phyloP scores from a whole-genome alignment of 1,284 basidiomycete species.

The Butyriboletus appendiculatus region DNA sequence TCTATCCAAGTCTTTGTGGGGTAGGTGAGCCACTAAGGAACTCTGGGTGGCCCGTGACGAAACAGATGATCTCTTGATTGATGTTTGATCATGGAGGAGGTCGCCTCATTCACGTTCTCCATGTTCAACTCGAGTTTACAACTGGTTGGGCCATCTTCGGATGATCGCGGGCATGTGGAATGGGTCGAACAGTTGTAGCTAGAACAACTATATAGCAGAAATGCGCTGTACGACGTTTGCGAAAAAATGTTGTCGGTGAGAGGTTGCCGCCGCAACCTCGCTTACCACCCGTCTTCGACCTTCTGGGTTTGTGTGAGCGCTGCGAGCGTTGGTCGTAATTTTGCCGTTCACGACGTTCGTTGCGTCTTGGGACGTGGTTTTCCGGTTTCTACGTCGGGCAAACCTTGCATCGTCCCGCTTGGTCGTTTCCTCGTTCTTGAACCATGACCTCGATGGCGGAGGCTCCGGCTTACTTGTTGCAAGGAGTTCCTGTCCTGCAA shows the following conservation, averaged over 20 bases:
- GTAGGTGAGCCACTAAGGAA: constrained; percentile 2
- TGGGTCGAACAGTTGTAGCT: constrained; percentile 17
- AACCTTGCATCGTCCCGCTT: constrained; percentile 13
- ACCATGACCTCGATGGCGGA: constrained; percentile 67
- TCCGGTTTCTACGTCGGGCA: constrained; percentile 21
- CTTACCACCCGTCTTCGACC: constrained; percentile 20
- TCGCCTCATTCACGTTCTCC: not conserved
- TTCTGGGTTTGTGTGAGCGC: constrained; percentile 21
- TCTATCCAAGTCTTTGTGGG: not conserved
- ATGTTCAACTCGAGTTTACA: not conserved
- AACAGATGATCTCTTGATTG: constrained; percentile 13
- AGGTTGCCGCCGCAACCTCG: constrained; percentile 23
- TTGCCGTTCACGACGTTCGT: constrained; percentile 24
- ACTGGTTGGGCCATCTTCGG: not conserved
- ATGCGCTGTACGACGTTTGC: constrained; percentile 14
- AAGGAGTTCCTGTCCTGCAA: constrained; percentile 67
- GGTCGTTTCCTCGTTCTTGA: constrained; percentile 29
- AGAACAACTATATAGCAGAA: constrained; percentile 10
- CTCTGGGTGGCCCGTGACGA: not conserved
- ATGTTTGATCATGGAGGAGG: constrained; percentile 2
- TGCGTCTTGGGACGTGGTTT: constrained; percentile 16
- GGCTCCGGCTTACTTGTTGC: constrained; percentile 64
- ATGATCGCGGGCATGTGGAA: not conserved
- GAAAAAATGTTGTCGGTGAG: constrained; percentile 29
- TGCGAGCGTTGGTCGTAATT: constrained; percentile 17